Conservation (phyloP, 2,329 filamentous ascomycete genomes). For the Hypoxylon sp. region DNA sequence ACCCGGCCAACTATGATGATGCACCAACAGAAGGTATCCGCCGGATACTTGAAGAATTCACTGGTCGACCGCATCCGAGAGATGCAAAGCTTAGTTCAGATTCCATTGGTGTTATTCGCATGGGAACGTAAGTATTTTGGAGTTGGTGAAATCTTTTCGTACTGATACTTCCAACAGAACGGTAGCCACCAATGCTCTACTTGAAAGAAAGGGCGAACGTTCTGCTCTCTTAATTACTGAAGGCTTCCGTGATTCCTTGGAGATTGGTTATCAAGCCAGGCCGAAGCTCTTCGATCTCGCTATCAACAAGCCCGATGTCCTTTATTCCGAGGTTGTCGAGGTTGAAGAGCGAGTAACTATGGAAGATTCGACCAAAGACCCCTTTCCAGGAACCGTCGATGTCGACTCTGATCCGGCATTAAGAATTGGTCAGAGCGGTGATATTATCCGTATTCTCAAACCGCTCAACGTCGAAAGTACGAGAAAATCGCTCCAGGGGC, state of each 20-base stretch:
- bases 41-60: slow-evolving; percentile 73
- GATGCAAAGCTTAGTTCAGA: slow-evolving; percentile 54
- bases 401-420: slow-evolving; percentile 24
- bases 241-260: slow-evolving; percentile 57
- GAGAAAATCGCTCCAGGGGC: slow-evolving; percentile 22
- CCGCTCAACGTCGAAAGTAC: slow-evolving; percentile 32
- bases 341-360: slow-evolving; percentile 46
- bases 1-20: slow-evolving; percentile 78
- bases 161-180: slow-evolving; percentile 67
- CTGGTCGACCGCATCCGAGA: slow-evolving; percentile 67
- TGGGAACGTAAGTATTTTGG: slow-evolving; percentile 43
- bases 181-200: slow-evolving; percentile 80
- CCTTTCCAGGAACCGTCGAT: slow-evolving; percentile 16
- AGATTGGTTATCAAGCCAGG: slow-evolving; percentile 46
- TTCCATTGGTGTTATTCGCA: slow-evolving; percentile 50
- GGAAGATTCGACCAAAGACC: slow-evolving; percentile 44
- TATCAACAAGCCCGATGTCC: slow-evolving; percentile 42
- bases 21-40: slow-evolving; percentile 81
- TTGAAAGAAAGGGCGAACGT: slow-evolving; percentile 80
- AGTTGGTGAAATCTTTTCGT: background rate
- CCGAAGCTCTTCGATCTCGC: slow-evolving; percentile 47
- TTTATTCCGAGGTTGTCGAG: slow-evolving; percentile 45
- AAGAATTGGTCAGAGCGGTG: slow-evolving; percentile 35
- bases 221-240: slow-evolving; percentile 80
- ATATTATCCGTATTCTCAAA: slow-evolving; percentile 38